phyloP scores from a whole-genome alignment of 305 asterid species.

The Rubia peregrina region DNA sequence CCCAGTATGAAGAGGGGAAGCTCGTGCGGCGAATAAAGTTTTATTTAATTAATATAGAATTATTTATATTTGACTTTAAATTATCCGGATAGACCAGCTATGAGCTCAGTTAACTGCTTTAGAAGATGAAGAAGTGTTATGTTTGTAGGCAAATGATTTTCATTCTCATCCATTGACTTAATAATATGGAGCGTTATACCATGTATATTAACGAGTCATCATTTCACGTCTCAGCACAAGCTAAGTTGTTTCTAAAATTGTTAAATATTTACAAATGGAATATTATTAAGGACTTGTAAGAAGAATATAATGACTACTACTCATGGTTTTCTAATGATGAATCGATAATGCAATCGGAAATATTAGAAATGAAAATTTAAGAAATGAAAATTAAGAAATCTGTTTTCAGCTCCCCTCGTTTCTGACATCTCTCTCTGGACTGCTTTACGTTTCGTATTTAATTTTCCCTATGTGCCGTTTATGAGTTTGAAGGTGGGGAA shows the following conservation, averaged over 20 bases:
- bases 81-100: background rate
- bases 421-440: background rate
- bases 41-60: background rate
- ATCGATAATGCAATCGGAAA: background rate
- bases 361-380: too few species aligned
- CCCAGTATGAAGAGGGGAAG: background rate
- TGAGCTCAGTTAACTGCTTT: background rate
- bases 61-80: background rate
- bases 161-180: background rate
- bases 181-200: background rate
- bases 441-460: background rate
- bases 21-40: background rate
- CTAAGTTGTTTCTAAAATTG: background rate
- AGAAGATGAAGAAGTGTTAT: background rate
- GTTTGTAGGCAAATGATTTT: background rate
- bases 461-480: background rate
- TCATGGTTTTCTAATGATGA: background rate
- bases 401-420: background rate
- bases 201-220: background rate
- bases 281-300: background rate
- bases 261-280: background rate
- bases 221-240: background rate
- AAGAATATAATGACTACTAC: background rate
- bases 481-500: background rate
- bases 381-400: background rate